Evolutionary conservation across 2,329 filamentous ascomycete species (phyloP), one percentile per base, ranked within the genome.

Genomic region (Microsporum canis): DNA sequence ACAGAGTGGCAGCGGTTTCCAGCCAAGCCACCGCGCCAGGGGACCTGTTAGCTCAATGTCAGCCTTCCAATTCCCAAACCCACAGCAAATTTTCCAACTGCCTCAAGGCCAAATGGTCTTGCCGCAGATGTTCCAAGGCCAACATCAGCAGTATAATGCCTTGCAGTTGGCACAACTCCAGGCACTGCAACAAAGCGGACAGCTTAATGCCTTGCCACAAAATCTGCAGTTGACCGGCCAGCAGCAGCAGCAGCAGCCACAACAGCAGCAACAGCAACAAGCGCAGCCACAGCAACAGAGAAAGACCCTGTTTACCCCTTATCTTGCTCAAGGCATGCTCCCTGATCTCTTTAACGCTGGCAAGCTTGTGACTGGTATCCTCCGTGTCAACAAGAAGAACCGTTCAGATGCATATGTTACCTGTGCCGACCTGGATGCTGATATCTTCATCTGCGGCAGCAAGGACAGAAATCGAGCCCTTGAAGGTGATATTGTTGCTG

Each of bases 331-430:
- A 74, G 92, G 92, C 5, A 95, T 88, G 62, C 81, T 99, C 23
- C 94, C 94, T 62, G 92, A 91, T 58, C 83, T 99, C 43, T 84
- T 97, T 62, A 87, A 85, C 63, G 90, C 96, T 70, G 94, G 94
- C 17, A 91, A 96, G 75, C 86, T 99, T 62, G 94, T 99, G 60
- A 92, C 92, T 64, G 94, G 94, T 78, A 91, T 96, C 68, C 87
- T 99, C 59, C 89, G 94, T 63, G 94, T 99, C 66, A 99, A 99
- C 84, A 99, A 97, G 81, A 99, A 99, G 82, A 99, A 99, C 77
- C 88, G 94, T 65, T 97, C 92, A 69, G 94, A 99, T 75, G 94
- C 94, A 33, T 99, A 99, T 70, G 94, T 99, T 60, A 94, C 94
- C 8, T 96, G 91, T 10, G 86, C 88, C 63, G 94, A 99, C 63